These are phyloP conservation scores for Penicillium sp. DNA, from an alignment of 2,329 filamentous ascomycete species.

Conservation along the genomic window DNA sequence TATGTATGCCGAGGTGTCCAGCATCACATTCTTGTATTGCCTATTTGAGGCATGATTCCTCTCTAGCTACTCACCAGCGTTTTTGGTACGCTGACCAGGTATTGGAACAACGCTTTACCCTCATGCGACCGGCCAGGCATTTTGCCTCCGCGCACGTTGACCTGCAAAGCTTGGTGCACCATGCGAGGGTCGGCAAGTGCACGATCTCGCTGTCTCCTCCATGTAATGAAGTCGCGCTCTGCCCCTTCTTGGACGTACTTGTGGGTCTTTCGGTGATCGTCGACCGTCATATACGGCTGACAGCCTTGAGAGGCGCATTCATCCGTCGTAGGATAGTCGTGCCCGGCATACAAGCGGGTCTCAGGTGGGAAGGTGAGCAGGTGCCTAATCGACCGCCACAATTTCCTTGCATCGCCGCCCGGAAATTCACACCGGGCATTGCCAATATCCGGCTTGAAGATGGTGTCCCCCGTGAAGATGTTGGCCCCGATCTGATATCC, in stretches of 20 bases:
- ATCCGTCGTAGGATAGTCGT: constrained; percentile 48
- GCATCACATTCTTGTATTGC: neutral
- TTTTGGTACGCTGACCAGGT: constrained; percentile 14
- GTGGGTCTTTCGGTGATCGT: constrained; percentile 34
- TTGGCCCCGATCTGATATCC: constrained; percentile 54
- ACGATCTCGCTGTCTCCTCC: constrained; percentile 33
- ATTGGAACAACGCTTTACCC: constrained; percentile 15
- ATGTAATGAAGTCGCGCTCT: constrained; percentile 34
- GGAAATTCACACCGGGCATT: constrained; percentile 55
- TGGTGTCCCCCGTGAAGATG: constrained; percentile 53
- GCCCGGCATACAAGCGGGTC: constrained; percentile 52
- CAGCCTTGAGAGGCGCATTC: constrained; percentile 6
- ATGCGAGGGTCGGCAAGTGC: constrained; percentile 33
- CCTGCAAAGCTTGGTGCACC: constrained; percentile 39
- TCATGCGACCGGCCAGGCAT: constrained; percentile 27
- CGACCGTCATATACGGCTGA: constrained; percentile 34
- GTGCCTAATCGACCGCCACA: constrained; percentile 46
- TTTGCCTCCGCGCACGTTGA: constrained; percentile 41
- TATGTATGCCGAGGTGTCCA: no score
- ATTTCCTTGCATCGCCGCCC: constrained; percentile 43
- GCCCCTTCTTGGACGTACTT: constrained; percentile 32
- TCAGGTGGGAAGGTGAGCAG: constrained; percentile 45
- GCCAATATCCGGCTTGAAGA: constrained; percentile 53
- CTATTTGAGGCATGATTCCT: neutral
- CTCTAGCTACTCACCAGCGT: constrained; percentile 7